Percentiles rank a stretch among this genome's conserved stretches.
Conservation (phyloP, 2,329 filamentous ascomycete species). For the Annulohypoxylon truncatum region DNA sequence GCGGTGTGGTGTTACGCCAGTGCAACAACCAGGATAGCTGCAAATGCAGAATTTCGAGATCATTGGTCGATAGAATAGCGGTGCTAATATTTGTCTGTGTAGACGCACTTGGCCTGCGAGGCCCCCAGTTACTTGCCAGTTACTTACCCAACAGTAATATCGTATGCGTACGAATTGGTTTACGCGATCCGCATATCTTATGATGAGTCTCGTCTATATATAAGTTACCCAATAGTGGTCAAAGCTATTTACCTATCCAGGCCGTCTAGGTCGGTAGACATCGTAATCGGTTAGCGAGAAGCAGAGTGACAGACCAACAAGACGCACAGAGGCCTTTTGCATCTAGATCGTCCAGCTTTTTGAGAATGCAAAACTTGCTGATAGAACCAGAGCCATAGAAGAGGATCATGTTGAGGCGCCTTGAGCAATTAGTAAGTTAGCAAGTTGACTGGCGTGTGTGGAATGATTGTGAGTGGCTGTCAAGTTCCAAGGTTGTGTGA, state of each 20-base stretch:
- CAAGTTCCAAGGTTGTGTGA: neutral
- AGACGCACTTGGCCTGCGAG: slow-evolving; percentile 22
- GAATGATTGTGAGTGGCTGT: slow-evolving; percentile 20
- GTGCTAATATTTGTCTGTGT: slow-evolving; percentile 36
- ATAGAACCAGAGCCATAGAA: neutral
- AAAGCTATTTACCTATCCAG: neutral
- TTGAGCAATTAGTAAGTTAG: neutral
- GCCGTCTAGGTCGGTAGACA: neutral
- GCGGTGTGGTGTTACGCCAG: slow-evolving; percentile 40
- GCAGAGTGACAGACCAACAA: slow-evolving; percentile 2
- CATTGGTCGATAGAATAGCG: slow-evolving; percentile 31
- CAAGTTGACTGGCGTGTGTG: neutral
- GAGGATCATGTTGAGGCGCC: neutral
- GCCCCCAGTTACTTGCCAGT: slow-evolving; percentile 12
- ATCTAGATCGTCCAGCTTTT: slow-evolving; percentile 10
- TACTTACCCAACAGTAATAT: slow-evolving; percentile 15
- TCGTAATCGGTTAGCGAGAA: slow-evolving; percentile 4
- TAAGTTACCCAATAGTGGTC: slow-evolving; percentile 15
- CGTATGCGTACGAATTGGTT: slow-evolving; percentile 2
- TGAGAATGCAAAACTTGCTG: neutral
- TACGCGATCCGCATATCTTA: slow-evolving; percentile 16
- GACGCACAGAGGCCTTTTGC: neutral
- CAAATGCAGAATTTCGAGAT: slow-evolving; percentile 20
- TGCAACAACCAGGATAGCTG: slow-evolving; percentile 38
- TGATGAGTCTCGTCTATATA: slow-evolving; percentile 1